Evolutionary conservation across 2,329 filamentous ascomycete genomes (phyloP).

Genomic region (Aspergillus ruber): DNA sequence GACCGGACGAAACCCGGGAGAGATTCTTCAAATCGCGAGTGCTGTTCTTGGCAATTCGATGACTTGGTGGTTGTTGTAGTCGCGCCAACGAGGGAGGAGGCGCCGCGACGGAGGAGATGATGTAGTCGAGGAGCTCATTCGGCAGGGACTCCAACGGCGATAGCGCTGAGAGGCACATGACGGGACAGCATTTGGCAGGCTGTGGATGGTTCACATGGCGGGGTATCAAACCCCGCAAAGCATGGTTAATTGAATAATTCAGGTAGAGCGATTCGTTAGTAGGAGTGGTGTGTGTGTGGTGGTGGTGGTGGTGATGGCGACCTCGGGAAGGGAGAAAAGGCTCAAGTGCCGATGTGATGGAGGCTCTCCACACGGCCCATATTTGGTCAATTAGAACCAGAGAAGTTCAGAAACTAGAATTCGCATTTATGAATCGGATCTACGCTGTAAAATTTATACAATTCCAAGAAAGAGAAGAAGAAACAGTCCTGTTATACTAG

Average conservation of each 20-base stretch:
- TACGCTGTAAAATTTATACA: not conserved
- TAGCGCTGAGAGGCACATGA: constrained; percentile 9
- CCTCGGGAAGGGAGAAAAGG: constrained; percentile 10
- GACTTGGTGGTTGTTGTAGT: constrained; percentile 47
- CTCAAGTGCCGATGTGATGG: constrained; percentile 13
- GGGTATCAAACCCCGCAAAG: not conserved
- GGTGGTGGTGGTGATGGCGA: not conserved
- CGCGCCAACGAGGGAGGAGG: constrained; percentile 44
- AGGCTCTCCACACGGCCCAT: not conserved
- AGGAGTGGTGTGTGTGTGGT: too few species aligned
- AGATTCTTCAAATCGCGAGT: constrained; percentile 48
- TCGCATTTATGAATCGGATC: too few species aligned
- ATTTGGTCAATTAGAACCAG: not conserved
- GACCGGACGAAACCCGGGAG: constrained; percentile 49
- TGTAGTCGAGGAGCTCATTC: constrained; percentile 54
- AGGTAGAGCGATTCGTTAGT: not conserved
- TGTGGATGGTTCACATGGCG: constrained; percentile 10
- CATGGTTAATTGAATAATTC: not conserved
- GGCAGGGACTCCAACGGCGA: constrained; percentile 43
- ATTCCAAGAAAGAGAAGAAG: not conserved
- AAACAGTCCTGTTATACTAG: not conserved
- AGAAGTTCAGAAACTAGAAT: too few species aligned
- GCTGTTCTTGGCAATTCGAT: constrained; percentile 35
- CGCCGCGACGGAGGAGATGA: constrained; percentile 51
- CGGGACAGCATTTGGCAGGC: constrained; percentile 4